phyloP scores from a whole-genome alignment of 257 asterid genomes.

The Jacaranda mimosifolia region DNA sequence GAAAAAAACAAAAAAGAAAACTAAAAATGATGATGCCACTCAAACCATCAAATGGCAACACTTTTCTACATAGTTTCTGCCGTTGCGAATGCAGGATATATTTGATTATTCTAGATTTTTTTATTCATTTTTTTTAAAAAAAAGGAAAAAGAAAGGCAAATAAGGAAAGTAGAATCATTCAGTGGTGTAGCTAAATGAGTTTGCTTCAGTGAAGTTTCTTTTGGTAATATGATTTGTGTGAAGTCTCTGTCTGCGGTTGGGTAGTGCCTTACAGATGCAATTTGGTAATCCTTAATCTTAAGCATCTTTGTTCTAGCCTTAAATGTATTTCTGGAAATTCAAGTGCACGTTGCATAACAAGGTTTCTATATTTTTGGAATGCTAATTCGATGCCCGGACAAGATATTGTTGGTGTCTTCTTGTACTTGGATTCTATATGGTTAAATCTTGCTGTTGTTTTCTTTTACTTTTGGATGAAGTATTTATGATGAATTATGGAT shows the following conservation, averaged over 20 bases:
- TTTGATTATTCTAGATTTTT: conserved; percentile 1
- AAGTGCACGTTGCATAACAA: background rate
- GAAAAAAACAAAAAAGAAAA: too few relatives aligned
- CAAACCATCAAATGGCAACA: conserved; percentile 20
- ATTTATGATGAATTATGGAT: conserved; percentile 10
- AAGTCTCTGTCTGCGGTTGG: conserved; percentile 11
- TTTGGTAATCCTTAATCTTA: conserved; percentile 23
- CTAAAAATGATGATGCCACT: too few relatives aligned
- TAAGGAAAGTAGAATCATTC: conserved; percentile 16
- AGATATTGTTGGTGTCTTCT: background rate
- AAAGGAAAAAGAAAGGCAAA: background rate
- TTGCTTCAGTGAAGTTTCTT: conserved; percentile 11
- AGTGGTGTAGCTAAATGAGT: conserved; percentile 25
- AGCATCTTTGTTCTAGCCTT: background rate
- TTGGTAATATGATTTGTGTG: conserved; percentile 19
- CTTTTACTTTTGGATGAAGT: background rate
- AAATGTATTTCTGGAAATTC: background rate
- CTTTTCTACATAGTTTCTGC: conserved; percentile 26
- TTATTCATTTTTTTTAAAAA: too few relatives aligned
- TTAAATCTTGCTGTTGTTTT: background rate
- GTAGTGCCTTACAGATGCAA: background rate
- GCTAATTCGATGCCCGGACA: conserved; percentile 5
- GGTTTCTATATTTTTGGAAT: conserved; percentile 12
- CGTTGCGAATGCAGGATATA: conserved; percentile 30
- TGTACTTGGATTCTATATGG: background rate